phyloP scores from a whole-genome alignment of 768 basidiomycete genomes.

The Auriscalpium vulgare region DNA sequence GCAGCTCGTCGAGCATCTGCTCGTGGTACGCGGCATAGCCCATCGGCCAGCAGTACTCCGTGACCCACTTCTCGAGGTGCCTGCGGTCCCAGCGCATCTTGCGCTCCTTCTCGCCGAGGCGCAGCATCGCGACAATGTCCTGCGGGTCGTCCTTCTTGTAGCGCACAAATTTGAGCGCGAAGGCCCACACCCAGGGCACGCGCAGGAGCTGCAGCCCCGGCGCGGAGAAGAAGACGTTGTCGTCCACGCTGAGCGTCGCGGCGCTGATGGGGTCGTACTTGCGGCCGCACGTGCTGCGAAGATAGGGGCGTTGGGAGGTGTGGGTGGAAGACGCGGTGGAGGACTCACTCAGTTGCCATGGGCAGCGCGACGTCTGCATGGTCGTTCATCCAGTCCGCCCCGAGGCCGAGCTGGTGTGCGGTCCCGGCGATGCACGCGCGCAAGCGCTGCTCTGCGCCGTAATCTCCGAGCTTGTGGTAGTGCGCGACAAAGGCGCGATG shows the following conservation, averaged over 20 bases:
- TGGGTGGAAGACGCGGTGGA: neutral
- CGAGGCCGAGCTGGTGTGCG: conserved; percentile 40
- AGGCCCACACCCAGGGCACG: conserved; percentile 65
- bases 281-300: conserved; percentile 13
- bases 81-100: conserved; percentile 47
- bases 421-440: conserved; percentile 49
- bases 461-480: conserved; percentile 38
- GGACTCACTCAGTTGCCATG: conserved; percentile 51
- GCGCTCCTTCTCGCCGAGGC: conserved; percentile 46
- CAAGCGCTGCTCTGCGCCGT: conserved; percentile 48
- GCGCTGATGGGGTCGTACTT: conserved; percentile 55
- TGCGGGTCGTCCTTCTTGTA: conserved; percentile 54
- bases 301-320: neutral
- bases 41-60: conserved; percentile 55
- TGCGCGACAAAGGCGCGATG: conserved; percentile 52
- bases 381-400: conserved; percentile 73
- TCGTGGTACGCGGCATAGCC: conserved; percentile 43
- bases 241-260: conserved; percentile 29
- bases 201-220: conserved; percentile 48
- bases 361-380: conserved; percentile 68
- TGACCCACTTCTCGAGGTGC: conserved; percentile 50
- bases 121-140: conserved; percentile 63
- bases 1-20: conserved; percentile 36
- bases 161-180: conserved; percentile 65
- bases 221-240: conserved; percentile 52